Conservation (phyloP, 2,329 filamentous ascomycete species). For the Fusarium sp. region DNA sequence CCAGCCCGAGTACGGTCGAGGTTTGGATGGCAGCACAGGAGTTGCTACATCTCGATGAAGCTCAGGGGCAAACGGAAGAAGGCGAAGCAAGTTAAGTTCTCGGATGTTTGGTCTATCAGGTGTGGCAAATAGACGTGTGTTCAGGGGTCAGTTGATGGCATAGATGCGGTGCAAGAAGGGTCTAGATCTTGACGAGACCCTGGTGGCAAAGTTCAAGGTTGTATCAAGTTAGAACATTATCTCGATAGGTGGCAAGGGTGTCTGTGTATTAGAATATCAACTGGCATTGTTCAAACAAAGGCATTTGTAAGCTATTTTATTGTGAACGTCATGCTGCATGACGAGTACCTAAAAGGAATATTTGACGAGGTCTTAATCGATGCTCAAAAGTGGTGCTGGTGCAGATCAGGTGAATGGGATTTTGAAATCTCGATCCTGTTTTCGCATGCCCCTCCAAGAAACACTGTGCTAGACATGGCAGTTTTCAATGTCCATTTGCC, state of each 20-base stretch:
- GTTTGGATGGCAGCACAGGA: constrained; percentile 49
- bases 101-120: background rate
- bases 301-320: background rate
- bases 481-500: constrained; percentile 1
- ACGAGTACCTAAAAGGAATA: background rate
- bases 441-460: background rate
- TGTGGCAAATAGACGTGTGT: constrained; percentile 1
- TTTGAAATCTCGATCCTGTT: constrained; percentile 8
- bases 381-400: background rate
- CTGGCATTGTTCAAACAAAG: background rate
- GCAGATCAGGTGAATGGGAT: background rate
- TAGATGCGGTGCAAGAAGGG: background rate
- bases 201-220: constrained; percentile 4
- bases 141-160: background rate
- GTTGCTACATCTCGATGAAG: constrained; percentile 42
- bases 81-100: background rate
- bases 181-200: background rate
- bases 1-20: constrained; percentile 40
- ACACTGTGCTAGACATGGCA: constrained; percentile 8
- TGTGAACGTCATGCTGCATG: background rate
- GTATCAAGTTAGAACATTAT: constrained; percentile 11
- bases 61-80: background rate
- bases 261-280: constrained; percentile 18
- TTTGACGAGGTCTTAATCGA: background rate
- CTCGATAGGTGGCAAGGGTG: constrained; percentile 17